These are phyloP conservation scores for Penicillium italicum DNA, from an alignment of 2,329 filamentous ascomycete genomes.

Conservation along the genomic window DNA sequence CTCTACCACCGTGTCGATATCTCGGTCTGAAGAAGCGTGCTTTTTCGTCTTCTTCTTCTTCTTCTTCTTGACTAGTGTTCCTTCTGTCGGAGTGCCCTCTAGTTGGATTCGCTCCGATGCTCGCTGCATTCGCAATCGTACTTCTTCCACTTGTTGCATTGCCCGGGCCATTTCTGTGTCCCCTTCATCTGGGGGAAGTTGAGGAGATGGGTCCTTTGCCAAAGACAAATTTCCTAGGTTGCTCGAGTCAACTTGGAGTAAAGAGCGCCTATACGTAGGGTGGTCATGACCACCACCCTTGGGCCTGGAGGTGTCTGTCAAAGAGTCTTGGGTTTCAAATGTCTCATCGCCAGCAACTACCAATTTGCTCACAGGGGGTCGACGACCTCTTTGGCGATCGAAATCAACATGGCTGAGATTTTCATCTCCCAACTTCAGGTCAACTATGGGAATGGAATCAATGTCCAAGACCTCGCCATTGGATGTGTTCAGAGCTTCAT, in stretches of 20 bases:
- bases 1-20: background rate
- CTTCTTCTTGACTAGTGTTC: slow-evolving; percentile 57
- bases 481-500: slow-evolving; percentile 67
- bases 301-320: slow-evolving; percentile 44
- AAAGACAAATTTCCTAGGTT: slow-evolving; percentile 71
- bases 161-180: slow-evolving; percentile 86
- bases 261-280: slow-evolving; percentile 54
- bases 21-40: background rate
- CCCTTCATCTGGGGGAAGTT: slow-evolving; percentile 56
- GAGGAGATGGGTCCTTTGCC: slow-evolving; percentile 47
- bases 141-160: slow-evolving; percentile 79
- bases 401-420: slow-evolving; percentile 10
- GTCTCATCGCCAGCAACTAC: slow-evolving; percentile 72
- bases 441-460: slow-evolving; percentile 93
- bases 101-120: slow-evolving; percentile 49
- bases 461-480: slow-evolving; percentile 82
- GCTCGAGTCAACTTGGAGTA: slow-evolving; percentile 85
- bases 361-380: slow-evolving; percentile 55
- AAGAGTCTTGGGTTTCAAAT: slow-evolving; percentile 47
- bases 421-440: slow-evolving; percentile 69
- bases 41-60: slow-evolving; percentile 27
- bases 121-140: slow-evolving; percentile 76
- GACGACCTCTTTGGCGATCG: slow-evolving; percentile 32
- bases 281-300: slow-evolving; percentile 15
- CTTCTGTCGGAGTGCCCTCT: slow-evolving; percentile 46